These are phyloP conservation scores for Phytophthora gonapodyides DNA, from an alignment of 352 stramenopile genomes.

Conservation along the genomic window DNA sequence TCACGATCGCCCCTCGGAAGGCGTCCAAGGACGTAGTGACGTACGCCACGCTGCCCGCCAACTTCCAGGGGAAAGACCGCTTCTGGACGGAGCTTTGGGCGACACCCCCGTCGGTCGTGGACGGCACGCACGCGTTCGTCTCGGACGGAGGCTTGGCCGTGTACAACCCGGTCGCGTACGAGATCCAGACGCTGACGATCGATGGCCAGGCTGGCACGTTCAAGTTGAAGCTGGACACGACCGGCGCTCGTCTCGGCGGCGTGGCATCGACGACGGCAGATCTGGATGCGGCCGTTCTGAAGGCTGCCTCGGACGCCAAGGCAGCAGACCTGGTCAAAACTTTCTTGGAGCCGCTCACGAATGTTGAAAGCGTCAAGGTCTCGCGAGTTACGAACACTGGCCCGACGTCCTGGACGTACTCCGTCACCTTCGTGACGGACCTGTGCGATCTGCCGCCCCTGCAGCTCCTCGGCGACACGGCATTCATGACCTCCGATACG, in stretches of 20 bases:
- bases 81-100: slow-evolving; percentile 97
- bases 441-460: slow-evolving; percentile 84
- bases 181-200: slow-evolving; percentile 90
- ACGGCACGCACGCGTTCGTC: slow-evolving; percentile 92
- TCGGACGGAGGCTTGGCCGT: slow-evolving; percentile 89
- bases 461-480: slow-evolving; percentile 49
- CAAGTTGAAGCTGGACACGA: slow-evolving; percentile 78
- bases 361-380: slow-evolving; percentile 86
- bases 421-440: slow-evolving; percentile 88
- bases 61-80: slow-evolving; percentile 90
- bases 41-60: slow-evolving; percentile 75
- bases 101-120: slow-evolving; percentile 68
- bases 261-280: slow-evolving; percentile 42
- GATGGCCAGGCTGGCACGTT: slow-evolving; percentile 65
- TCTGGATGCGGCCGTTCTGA: slow-evolving; percentile 51
- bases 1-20: slow-evolving; percentile 94
- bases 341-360: slow-evolving; percentile 79
- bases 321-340: slow-evolving; percentile 81
- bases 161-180: slow-evolving; percentile 92
- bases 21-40: slow-evolving; percentile 89
- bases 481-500: slow-evolving; percentile 51
- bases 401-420: slow-evolving; percentile 60
- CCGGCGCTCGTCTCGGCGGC: slow-evolving; percentile 50
- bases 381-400: slow-evolving; percentile 48
- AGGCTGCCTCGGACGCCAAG: slow-evolving; percentile 42